phyloP scores from a whole-genome alignment of 2,329 filamentous ascomycete genomes.

The Neoscytalidium dimidiatum region DNA sequence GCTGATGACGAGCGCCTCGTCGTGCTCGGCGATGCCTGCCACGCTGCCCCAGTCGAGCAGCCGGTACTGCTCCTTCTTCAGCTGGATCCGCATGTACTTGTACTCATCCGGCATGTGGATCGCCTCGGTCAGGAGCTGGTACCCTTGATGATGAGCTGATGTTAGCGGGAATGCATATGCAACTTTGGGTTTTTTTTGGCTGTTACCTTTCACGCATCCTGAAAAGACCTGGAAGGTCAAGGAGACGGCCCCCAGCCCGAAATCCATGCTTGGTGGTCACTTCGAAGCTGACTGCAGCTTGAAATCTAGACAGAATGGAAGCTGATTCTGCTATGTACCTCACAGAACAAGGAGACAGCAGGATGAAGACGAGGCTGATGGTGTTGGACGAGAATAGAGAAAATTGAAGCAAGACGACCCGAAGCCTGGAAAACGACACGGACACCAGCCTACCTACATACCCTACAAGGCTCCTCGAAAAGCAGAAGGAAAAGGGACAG shows the following conservation, averaged over 20 bases:
- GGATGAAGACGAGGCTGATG: too few relatives aligned
- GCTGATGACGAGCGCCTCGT: conserved; percentile 34
- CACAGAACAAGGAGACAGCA: too few relatives aligned
- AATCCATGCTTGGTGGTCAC: neutral
- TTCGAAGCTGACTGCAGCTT: neutral
- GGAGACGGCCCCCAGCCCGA: conserved; percentile 29
- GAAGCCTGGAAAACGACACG: too few relatives aligned
- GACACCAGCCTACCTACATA: too few relatives aligned
- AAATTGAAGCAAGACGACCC: too few relatives aligned
- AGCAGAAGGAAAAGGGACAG: too few relatives aligned
- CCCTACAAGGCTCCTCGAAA: too few relatives aligned
- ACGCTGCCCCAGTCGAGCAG: conserved; percentile 41
- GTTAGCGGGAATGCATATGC: neutral
- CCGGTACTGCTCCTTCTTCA: conserved; percentile 41
- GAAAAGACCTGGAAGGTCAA: conserved; percentile 40
- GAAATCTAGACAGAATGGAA: neutral
- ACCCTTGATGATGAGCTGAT: conserved; percentile 29
- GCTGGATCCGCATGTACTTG: conserved; percentile 37
- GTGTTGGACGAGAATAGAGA: too few relatives aligned
- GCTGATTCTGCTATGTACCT: neutral
- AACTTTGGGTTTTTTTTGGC: neutral
- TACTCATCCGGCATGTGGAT: conserved; percentile 33
- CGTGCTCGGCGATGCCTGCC: conserved; percentile 34
- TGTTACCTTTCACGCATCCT: conserved; percentile 37
- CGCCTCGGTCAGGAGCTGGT: conserved; percentile 40